phyloP scores from a whole-genome alignment of 108 stramenopile species.

The Cyclotella kingstonii region DNA sequence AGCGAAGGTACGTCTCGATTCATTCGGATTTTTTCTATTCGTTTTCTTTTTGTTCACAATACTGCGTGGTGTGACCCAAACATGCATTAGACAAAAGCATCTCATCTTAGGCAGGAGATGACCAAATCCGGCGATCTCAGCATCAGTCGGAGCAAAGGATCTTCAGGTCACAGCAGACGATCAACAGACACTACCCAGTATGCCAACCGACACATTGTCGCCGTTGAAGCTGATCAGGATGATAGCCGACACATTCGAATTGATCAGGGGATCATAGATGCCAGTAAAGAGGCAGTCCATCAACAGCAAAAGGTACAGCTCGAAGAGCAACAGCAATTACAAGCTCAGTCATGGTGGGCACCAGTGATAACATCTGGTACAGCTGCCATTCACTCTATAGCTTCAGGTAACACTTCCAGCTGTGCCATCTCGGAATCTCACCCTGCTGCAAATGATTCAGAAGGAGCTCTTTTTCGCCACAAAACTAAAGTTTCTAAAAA shows the following conservation, averaged over 20 bases:
- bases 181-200: background rate
- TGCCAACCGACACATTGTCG: conserved; percentile 5
- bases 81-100: background rate
- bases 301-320: background rate
- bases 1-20: background rate
- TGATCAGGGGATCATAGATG: conserved; percentile 18
- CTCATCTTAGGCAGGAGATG: conserved; percentile 3
- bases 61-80: background rate
- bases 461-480: background rate
- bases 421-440: background rate
- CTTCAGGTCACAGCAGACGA: background rate
- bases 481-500: background rate
- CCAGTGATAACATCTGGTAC: background rate
- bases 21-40: background rate
- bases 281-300: conserved; percentile 13
- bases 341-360: conserved; percentile 8
- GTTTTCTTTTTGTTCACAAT: background rate
- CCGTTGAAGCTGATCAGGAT: conserved; percentile 10
- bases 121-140: conserved; percentile 10
- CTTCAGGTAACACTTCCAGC: background rate
- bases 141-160: conserved; percentile 5
- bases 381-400: background rate
- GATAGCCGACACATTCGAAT: conserved; percentile 12
- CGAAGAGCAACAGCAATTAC: background rate
- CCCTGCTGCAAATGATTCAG: background rate